A percentile compares a stretch with the other conserved stretches of the same genome.
Conservation (phyloP, 495 filamentous ascomycete genomes). For the Xylaria palmicola region DNA sequence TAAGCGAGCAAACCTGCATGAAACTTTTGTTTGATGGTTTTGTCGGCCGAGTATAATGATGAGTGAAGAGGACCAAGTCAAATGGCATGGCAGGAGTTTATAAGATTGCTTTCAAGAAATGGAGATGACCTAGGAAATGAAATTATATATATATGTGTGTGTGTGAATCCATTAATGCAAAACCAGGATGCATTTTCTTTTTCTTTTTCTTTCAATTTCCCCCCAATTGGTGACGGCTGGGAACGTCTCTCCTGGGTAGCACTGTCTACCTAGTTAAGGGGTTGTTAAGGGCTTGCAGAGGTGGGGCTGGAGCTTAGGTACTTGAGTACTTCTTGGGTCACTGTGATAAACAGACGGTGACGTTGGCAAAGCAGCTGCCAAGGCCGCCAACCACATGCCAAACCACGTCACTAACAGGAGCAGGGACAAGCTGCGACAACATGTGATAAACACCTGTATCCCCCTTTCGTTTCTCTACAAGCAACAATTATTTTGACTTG, state of each 20-base stretch:
- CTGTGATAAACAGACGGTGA: slow-evolving; percentile 2
- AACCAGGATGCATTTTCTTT: no score
- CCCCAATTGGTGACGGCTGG: no score
- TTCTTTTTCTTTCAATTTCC: no score
- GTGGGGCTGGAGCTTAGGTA: not conserved
- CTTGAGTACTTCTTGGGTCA: no score
- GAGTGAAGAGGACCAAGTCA: not conserved
- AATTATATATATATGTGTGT: no score
- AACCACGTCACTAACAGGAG: slow-evolving; percentile 3
- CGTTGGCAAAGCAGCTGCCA: not conserved
- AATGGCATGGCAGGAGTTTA: not conserved
- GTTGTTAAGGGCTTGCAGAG: no score
- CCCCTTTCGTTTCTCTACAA: no score
- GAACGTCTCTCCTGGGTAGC: not conserved
- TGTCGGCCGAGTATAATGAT: not conserved
- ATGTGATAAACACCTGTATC: no score
- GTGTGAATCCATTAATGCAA: no score
- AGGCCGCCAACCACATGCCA: slow-evolving; percentile 14
- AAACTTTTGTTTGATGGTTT: not conserved
- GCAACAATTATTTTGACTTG: no score
- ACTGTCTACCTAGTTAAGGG: not conserved
- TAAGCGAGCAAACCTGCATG: not conserved
- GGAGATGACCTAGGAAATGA: not conserved
- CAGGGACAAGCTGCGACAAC: no score
- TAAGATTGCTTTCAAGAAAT: not conserved